Conservation (phyloP, 2,329 filamentous ascomycete genomes). For the Fusarium nurragi region DNA sequence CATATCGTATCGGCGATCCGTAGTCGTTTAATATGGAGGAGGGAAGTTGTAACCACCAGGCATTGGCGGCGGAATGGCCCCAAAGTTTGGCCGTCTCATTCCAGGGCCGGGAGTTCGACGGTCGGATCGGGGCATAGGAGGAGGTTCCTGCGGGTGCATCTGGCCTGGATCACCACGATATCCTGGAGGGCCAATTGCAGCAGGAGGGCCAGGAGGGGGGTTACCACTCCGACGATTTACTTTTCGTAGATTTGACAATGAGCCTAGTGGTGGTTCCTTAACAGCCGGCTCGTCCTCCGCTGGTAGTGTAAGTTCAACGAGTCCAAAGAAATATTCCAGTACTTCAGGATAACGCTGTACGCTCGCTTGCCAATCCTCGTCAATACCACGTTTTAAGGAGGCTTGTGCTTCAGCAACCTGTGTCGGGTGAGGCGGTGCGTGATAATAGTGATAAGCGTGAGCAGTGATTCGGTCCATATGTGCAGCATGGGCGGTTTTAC, state of each 20-base stretch:
- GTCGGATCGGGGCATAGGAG: constrained; percentile 40
- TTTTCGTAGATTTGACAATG: constrained; percentile 60
- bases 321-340: constrained; percentile 80
- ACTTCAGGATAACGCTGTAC: constrained; percentile 83
- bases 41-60: constrained; percentile 35
- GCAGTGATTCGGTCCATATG: constrained; percentile 66
- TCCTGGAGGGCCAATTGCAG: constrained; percentile 39
- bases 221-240: constrained; percentile 53
- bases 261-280: constrained; percentile 68
- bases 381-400: constrained; percentile 76
- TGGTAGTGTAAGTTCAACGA: constrained; percentile 74
- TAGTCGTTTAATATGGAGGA: constrained; percentile 28
- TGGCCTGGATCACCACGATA: constrained; percentile 41
- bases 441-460: constrained; percentile 67
- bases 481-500: constrained; percentile 65
- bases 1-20: constrained; percentile 12
- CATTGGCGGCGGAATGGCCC: constrained; percentile 36
- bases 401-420: constrained; percentile 73
- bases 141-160: constrained; percentile 40
- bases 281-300: constrained; percentile 68
- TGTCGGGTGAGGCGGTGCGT: constrained; percentile 65
- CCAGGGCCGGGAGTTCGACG: constrained; percentile 44
- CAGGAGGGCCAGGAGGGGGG: constrained; percentile 45
- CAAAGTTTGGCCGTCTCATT: constrained; percentile 38
- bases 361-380: constrained; percentile 80